These are phyloP conservation scores for Wallacemonas sp. DNA, from an alignment of 208 protist species.

Conservation along the genomic window DNA sequence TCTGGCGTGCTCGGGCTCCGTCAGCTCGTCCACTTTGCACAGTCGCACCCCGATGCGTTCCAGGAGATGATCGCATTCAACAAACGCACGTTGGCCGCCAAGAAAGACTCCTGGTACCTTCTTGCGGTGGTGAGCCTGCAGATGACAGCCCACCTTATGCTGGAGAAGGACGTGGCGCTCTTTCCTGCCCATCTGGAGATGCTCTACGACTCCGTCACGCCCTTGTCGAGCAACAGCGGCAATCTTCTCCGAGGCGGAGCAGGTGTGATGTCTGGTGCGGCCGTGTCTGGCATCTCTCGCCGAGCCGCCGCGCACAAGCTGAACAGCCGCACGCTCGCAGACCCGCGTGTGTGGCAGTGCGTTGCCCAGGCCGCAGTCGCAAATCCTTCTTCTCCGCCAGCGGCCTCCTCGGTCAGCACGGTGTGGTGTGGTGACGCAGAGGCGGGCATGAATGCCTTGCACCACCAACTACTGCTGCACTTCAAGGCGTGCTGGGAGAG, in stretches of 20 bases:
- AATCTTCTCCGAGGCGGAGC: background rate
- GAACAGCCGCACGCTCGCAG: background rate
- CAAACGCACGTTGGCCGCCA: constrained; percentile 32
- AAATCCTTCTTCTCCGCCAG: background rate
- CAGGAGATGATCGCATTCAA: constrained; percentile 82
- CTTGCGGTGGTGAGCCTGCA: constrained; percentile 86
- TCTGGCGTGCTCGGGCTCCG: constrained; percentile 77
- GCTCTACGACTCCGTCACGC: constrained; percentile 63
- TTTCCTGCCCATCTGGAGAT: constrained; percentile 65
- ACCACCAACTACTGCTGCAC: constrained; percentile 77
- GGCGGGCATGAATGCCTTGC: constrained; percentile 66
- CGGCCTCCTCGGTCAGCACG: background rate
- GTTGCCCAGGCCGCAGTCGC: background rate
- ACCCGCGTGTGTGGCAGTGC: constrained; percentile 13
- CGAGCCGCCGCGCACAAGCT: constrained; percentile 9
- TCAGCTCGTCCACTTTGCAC: constrained; percentile 81
- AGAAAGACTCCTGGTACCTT: constrained; percentile 71
- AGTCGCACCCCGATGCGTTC: constrained; percentile 52
- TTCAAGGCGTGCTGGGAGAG: constrained; percentile 82
- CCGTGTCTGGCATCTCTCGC: background rate
- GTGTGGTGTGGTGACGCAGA: constrained; percentile 43
- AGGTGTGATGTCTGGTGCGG: background rate
- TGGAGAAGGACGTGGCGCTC: constrained; percentile 56
- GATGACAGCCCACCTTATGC: constrained; percentile 70
- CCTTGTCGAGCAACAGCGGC: background rate